Percentiles rank a stretch among this genome's conserved stretches.
phyloP scores from a whole-genome alignment of 1,284 basidiomycete genomes.

The Papiliotrema flavescens region DNA sequence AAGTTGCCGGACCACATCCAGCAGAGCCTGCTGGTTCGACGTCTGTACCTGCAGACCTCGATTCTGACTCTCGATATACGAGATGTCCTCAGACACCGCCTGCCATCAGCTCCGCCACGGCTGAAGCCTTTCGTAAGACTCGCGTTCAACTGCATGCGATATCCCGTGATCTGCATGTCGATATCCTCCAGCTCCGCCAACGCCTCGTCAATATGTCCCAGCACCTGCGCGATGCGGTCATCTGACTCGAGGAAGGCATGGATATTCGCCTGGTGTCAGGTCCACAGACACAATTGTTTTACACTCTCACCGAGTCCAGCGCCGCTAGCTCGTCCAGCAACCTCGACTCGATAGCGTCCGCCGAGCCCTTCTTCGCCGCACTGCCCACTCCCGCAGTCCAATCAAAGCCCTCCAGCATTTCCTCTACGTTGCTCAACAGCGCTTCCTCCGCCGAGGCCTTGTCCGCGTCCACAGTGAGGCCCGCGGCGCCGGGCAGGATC shows the following conservation, averaged over 20 bases:
- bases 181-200: slow-evolving; percentile 79
- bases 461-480: slow-evolving; percentile 42
- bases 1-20: slow-evolving; percentile 77
- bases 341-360: slow-evolving; percentile 81
- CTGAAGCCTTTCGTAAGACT: slow-evolving; percentile 32
- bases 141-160: slow-evolving; percentile 91
- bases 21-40: slow-evolving; percentile 83
- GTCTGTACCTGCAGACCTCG: slow-evolving; percentile 96
- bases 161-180: slow-evolving; percentile 78
- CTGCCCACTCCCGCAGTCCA: slow-evolving; percentile 61
- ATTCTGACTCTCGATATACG: slow-evolving; percentile 93
- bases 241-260: slow-evolving; percentile 94
- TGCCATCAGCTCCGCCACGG: slow-evolving; percentile 39
- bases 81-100: slow-evolving; percentile 92
- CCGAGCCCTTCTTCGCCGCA: slow-evolving; percentile 58
- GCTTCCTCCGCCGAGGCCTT: slow-evolving; percentile 66
- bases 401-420: slow-evolving; percentile 98
- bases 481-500: slow-evolving; percentile 35
- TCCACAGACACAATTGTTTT: background rate
- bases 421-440: slow-evolving; percentile 86
- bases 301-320: slow-evolving; percentile 70
- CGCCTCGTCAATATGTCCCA: slow-evolving; percentile 84
- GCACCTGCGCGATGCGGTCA: slow-evolving; percentile 74
- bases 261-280: slow-evolving; percentile 72
- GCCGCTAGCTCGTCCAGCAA: slow-evolving; percentile 82